Evolutionary conservation across 2,329 filamentous ascomycete genomes (phyloP), one percentile per base, ranked within the genome.

Genomic region (Xylaria sp.): DNA sequence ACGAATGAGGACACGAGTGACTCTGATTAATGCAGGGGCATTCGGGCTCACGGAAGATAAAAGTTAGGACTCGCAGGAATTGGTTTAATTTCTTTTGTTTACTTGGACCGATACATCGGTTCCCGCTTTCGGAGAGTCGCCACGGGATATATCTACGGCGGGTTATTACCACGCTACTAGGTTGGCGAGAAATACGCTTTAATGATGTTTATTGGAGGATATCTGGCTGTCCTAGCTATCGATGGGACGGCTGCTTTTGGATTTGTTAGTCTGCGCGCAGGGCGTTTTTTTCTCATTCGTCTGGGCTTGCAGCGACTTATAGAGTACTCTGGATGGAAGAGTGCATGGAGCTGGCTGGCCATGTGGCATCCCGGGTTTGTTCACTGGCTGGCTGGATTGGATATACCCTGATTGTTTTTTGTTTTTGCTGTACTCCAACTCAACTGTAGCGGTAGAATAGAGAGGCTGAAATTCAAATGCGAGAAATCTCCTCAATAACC

Each of bases 321-420:
- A 72, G 69, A 72, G 48, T 50, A 67, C 48, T 53, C 47, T 58
- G 48, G 48, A 64, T 57, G 54, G 48, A 65, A 50, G 32, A 58
- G 48, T 39, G 32, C 56, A 51, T 50, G 56, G 57, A 42, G 34
- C 58, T 56, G 61, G 66, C 48, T 58, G 58, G 69, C 39, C 53
- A 65, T n/a, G 39, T 60, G 2, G 24, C 54, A 47, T 39, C 19
- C 19, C 45, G 64, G 68, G 58, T 68, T 70, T 67, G 59, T 66
- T 64, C 30, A 50, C 60, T 64, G 70, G 70, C 60, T 67, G 66
- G 66, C 64, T 70, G 69, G 65, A 70, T 68, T 65, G 67, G 71
- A 71, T 72, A 72, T 72, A 72, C 71, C 71, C 71, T 45, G 45
- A 53, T 64, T 68, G 53, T 17, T 68, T 64, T 63, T 58, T 55